Evolutionary conservation across 83 land plant species (phyloP).

Genomic region (Thuja plicata): DNA sequence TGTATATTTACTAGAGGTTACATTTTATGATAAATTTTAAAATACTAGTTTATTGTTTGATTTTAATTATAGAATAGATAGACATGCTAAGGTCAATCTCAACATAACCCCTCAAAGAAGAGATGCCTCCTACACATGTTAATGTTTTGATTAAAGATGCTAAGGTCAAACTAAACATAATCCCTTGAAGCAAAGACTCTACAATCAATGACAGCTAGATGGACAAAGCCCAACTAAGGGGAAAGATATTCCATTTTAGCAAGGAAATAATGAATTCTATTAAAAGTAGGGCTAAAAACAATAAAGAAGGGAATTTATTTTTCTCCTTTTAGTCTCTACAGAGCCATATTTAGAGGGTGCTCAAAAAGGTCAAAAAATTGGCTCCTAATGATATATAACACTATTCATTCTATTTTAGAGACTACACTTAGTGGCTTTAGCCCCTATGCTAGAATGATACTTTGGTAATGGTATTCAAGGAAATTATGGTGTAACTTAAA

Average conservation of each 20-base stretch:
- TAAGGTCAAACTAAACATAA: constrained; percentile 48
- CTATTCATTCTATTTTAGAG: constrained; percentile 62
- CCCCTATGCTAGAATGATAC: constrained; percentile 62
- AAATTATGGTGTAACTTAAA: constrained; percentile 49
- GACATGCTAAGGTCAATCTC: too few species aligned
- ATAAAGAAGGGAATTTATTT: constrained; percentile 35
- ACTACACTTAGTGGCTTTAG: constrained; percentile 48
- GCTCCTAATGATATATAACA: constrained; percentile 48
- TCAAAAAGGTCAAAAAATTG: constrained; percentile 41
- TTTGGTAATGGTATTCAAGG: constrained; percentile 73
- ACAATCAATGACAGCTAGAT: constrained; percentile 12
- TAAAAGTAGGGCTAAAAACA: constrained; percentile 42
- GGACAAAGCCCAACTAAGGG: constrained; percentile 20
- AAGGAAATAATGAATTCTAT: constrained; percentile 35
- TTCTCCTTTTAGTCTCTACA: constrained; percentile 61
- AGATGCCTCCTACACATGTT: constrained; percentile 50
- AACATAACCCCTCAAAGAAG: too few species aligned
- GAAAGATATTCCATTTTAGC: constrained; percentile 52
- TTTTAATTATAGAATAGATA: too few species aligned
- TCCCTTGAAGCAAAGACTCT: constrained; percentile 17
- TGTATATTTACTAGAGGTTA: too few species aligned
- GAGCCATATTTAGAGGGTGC: constrained; percentile 63
- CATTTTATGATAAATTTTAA: too few species aligned
- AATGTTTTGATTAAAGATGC: constrained; percentile 45
- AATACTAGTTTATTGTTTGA: too few species aligned